phyloP scores from a whole-genome alignment of 441 rosid species.

The Arabidopsis hybrid region DNA sequence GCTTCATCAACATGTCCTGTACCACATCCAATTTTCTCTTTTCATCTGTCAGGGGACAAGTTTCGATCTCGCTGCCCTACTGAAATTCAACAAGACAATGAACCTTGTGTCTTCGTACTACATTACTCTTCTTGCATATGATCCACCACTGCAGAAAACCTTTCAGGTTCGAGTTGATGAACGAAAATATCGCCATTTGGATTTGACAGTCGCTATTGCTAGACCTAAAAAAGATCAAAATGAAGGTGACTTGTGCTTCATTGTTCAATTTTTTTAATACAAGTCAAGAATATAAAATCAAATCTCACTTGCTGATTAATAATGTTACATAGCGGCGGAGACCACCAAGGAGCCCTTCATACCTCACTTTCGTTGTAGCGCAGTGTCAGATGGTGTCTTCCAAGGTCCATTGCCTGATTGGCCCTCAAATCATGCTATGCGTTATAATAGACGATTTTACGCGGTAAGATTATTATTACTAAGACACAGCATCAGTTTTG shows the following conservation, averaged over 20 bases:
- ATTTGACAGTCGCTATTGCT: not conserved
- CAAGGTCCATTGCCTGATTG: slow-evolving; percentile 23
- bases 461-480: not conserved
- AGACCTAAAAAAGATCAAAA: not conserved
- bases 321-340: not conserved
- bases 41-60: not conserved
- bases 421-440: slow-evolving; percentile 14
- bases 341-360: not conserved
- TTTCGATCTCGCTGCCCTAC: not conserved
- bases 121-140: no score
- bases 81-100: not conserved
- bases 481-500: not conserved
- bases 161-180: no score
- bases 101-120: not conserved
- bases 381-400: not conserved
- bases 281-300: no score
- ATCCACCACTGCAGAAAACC: no score
- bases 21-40: not conserved
- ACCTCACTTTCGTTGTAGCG: not conserved
- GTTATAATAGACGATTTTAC: slow-evolving; percentile 12
- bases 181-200: not conserved
- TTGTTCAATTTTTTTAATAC: no score
- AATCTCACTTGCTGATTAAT: not conserved
- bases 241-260: not conserved
- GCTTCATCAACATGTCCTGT: no score